Evolutionary conservation across 2,329 filamentous ascomycete genomes (phyloP), one percentile per base, ranked within the genome.

Genomic region (Exserohilum turcica): DNA sequence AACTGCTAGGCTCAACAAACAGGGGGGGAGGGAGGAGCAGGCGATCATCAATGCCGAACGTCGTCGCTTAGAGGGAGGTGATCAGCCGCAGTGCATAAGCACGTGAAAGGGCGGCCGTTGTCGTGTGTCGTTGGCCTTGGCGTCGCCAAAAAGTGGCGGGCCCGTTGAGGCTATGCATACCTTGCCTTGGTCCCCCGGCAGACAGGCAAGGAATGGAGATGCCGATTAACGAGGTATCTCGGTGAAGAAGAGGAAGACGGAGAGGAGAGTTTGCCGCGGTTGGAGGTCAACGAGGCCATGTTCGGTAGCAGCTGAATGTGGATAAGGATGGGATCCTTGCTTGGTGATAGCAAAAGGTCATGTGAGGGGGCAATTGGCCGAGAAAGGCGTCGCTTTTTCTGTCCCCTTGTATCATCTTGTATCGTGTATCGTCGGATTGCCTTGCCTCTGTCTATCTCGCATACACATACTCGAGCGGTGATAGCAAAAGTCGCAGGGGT

Each of bases 1-100:
- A 24, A 24, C 21, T 24, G 54, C 54, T 57, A 54, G 55, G 47
- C 57, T 59, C 55, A 59, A 60, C 55, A 58, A 54, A 48, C 38
- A 24, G 21, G 21, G 21, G 21, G 4, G 21, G 4, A 7, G 21
- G 21, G 7, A 24, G 21, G 21, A 4, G 29, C 35, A 37, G 47
- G 18, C 43, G 46, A 50, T 54, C 45, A 53, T 44, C 42, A 42
- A 57, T 52, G 44, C 29, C 24, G 48, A 53, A 40, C 39, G 42
- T 40, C 21, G 28, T 57, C 56, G 59, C 59, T 48, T 57, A 61
- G 21, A 24, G 4, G 21, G 21, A 24, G 36, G 35, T 16, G 36
- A 53, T 53, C 53, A 50, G 48, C 54, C 50, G 48, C 42, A 31
- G 31, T 46, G 59, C 59, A 59, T 59, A 36, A 38, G 39, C 56